These are phyloP conservation scores for Solanum chacoense DNA, from an alignment of 305 asterid genomes.

Conservation along the genomic window DNA sequence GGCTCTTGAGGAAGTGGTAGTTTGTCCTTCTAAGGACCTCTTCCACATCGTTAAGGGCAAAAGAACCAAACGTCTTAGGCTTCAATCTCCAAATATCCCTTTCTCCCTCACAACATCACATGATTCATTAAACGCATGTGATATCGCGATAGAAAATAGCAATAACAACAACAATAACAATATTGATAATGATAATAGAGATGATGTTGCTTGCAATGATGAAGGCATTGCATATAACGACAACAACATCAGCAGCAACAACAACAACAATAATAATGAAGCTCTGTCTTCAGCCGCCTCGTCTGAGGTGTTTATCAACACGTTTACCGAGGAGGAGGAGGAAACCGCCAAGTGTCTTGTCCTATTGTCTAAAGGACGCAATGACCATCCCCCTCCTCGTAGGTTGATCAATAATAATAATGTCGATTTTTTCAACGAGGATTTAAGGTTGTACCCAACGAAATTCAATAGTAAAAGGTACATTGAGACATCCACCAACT, in stretches of 20 bases:
- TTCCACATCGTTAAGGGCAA: slow-evolving; percentile 60
- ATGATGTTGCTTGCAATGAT: background rate
- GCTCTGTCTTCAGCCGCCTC: background rate
- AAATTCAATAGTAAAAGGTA: slow-evolving; percentile 32
- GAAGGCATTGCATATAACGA: background rate
- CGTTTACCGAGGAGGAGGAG: background rate
- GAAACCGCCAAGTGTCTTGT: background rate
- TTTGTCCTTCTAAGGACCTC: slow-evolving; percentile 29
- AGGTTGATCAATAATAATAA: background rate
- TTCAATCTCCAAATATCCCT: slow-evolving; percentile 45
- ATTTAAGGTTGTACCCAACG: background rate
- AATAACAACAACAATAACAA: background rate
- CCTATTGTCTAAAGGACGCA: background rate
- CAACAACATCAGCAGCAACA: background rate
- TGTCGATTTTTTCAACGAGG: background rate
- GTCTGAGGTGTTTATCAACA: background rate
- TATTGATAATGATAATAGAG: background rate
- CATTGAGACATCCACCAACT: slow-evolving; percentile 18
- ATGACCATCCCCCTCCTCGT: background rate
- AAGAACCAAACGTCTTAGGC: slow-evolving; percentile 60
- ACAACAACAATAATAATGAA: background rate
- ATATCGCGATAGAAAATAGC: background rate
- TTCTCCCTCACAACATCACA: slow-evolving; percentile 21
- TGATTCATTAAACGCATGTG: slow-evolving; percentile 13
- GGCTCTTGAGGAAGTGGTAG: slow-evolving; percentile 27